Percentiles rank a stretch among this genome's conserved stretches.
Conservation (phyloP, 306 rosid species). For the Castanopsis chinensis region DNA sequence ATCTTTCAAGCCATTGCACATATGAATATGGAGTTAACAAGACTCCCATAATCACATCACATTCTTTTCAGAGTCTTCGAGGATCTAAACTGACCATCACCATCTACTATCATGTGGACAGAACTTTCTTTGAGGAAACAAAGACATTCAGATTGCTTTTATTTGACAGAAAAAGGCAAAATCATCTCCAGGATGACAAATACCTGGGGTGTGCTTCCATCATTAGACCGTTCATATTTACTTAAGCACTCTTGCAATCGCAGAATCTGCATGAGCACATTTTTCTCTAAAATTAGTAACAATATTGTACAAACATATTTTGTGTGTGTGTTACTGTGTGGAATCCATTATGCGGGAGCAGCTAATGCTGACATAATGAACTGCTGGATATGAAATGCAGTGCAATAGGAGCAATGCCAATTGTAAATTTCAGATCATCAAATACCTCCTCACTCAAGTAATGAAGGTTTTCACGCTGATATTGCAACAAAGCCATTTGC, state of each 20-base stretch:
- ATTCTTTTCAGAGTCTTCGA: background rate
- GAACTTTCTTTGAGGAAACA: background rate
- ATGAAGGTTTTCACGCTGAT: conserved; percentile 98
- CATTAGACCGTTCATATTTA: conserved; percentile 83
- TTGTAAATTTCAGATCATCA: conserved; percentile 18
- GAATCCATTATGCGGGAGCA: background rate
- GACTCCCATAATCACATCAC: background rate
- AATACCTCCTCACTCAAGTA: conserved; percentile 95
- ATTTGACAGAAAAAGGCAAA: background rate
- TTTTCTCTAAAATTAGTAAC: conserved; percentile 18
- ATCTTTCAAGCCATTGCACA: background rate
- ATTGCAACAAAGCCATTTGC: conserved; percentile 99
- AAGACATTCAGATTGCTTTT: background rate
- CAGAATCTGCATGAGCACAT: conserved; percentile 64
- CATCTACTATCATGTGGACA: background rate
- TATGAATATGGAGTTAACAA: background rate
- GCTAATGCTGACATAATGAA: background rate
- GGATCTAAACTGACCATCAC: background rate
- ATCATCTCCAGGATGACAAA: conserved; percentile 1
- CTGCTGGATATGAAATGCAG: background rate
- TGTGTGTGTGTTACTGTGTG: background rate
- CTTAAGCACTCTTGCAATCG: conserved; percentile 87
- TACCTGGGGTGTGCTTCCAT: conserved; percentile 96
- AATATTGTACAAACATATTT: background rate
- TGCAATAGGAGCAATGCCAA: conserved; percentile 4